A percentile compares a stretch with the other conserved stretches of the same genome.
Evolutionary conservation across 768 basidiomycete species (phyloP).

Genomic region (Russula dissimulans): DNA sequence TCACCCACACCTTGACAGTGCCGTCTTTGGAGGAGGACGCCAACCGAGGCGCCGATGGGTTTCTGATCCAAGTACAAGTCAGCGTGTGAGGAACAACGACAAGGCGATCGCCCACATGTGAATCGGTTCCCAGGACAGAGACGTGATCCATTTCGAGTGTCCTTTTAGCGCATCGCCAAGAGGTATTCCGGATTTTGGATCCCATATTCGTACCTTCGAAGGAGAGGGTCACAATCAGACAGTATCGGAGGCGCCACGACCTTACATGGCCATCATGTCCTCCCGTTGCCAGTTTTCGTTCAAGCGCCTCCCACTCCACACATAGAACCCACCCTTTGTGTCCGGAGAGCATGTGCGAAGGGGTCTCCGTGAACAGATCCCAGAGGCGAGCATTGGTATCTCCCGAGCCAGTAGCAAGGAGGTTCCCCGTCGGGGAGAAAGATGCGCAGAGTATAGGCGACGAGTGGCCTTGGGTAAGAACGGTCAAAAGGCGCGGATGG

Average conservation of each 20-base stretch:
- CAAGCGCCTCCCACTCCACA: slow-evolving; percentile 94
- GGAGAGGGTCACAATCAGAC: neutral
- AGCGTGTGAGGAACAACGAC: neutral
- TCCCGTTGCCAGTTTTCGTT: slow-evolving; percentile 83
- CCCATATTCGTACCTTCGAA: slow-evolving; percentile 73
- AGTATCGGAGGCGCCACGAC: neutral
- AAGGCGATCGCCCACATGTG: slow-evolving; percentile 55
- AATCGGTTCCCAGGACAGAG: slow-evolving; percentile 91
- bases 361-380: slow-evolving; percentile 90
- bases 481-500: neutral
- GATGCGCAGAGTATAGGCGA: slow-evolving; percentile 92
- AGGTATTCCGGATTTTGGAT: slow-evolving; percentile 83
- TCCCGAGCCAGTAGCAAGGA: slow-evolving; percentile 91
- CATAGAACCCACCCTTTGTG: slow-evolving; percentile 96
- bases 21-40: slow-evolving; percentile 96
- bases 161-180: slow-evolving; percentile 86
- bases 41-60: slow-evolving; percentile 66
- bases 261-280: slow-evolving; percentile 87
- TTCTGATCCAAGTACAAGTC: slow-evolving; percentile 36
- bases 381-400: slow-evolving; percentile 90
- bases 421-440: slow-evolving; percentile 87
- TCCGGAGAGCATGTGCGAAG: slow-evolving; percentile 76
- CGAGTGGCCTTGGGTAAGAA: slow-evolving; percentile 60
- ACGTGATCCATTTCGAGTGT: slow-evolving; percentile 94
- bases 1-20: slow-evolving; percentile 92